Base-by-base conservation (phyloP, 2,329 filamentous ascomycete genomes). In the Aspergillus aculeatus region DNA sequence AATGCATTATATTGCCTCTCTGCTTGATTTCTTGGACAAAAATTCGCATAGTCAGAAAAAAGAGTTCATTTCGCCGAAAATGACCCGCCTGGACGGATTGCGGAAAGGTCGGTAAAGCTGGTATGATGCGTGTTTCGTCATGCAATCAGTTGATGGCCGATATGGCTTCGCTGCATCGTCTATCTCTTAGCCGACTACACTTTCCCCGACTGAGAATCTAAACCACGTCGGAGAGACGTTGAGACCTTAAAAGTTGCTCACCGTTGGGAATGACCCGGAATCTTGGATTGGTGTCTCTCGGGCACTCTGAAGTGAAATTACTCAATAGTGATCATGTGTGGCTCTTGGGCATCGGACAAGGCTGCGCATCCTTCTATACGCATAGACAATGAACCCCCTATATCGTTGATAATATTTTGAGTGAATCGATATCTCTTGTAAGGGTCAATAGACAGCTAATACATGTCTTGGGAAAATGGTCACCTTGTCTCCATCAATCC, bases 1-100 rank as follows among this genome's bases (percentile, higher is more conserved):
- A 23, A 55, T 31, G 41, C 52, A 57, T 41, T 44, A 50, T 60
- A 53, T 49, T 60, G 48, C 24, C 54, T 54, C 56, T 12, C 49
- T 52, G 41, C 19, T 61, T 53, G 14, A 44, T 44, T 44, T 14
- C 24, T 49, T 48, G n/a, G 38, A 26, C n/a, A 41, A 48, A 50
- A 19, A 9, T 44, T 16, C 24, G 24, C 53, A 55, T 32, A 55
- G 47, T 32, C 7, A 48, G 26, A 55, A 47, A 54, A 53, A 54
- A 47, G 11, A 31, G 29, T 16, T 24, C 38, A 47, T 29, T 31
- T 11, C 19, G 23, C n/a, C 53, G 21, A n/a, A 23, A 35, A 48
- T 31, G 21, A 55, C 11, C 35, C 51, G 24, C 26, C 41, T 32
- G 41, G 53, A 21, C 48, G 32, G 47, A 44, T 48, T 10, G 53